These are phyloP conservation scores for Cerrena zonata DNA, from an alignment of 1,284 basidiomycete genomes.

Conservation along the genomic window DNA sequence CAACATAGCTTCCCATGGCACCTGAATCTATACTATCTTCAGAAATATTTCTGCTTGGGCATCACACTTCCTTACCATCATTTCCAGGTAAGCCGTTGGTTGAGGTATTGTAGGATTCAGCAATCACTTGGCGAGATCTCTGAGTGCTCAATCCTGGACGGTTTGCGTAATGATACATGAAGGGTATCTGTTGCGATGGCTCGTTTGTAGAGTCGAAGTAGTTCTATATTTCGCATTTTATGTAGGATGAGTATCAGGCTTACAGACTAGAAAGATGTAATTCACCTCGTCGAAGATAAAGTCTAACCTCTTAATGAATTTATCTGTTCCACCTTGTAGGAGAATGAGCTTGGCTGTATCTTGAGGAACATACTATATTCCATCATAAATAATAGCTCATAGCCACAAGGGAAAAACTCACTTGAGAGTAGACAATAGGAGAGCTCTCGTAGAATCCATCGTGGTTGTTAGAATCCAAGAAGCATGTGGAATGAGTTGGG, in stretches of 20 bases:
- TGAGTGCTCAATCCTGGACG: slow-evolving; percentile 52
- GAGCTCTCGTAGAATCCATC: slow-evolving; percentile 66
- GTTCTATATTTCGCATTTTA: slow-evolving; percentile 24
- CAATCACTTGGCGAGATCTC: slow-evolving; percentile 48
- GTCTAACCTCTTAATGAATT: slow-evolving; percentile 49
- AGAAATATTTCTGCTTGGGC: slow-evolving; percentile 1
- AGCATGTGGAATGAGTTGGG: slow-evolving; percentile 51
- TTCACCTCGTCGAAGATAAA: slow-evolving; percentile 48
- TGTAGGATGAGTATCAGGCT: too few species aligned
- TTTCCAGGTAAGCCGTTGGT: slow-evolving; percentile 54
- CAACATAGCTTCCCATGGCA: slow-evolving; percentile 65
- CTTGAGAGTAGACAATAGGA: slow-evolving; percentile 52
- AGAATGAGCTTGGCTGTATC: slow-evolving; percentile 55
- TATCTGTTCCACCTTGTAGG: slow-evolving; percentile 50
- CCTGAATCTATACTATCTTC: slow-evolving; percentile 32
- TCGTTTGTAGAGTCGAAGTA: slow-evolving; percentile 56
- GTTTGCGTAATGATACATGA: slow-evolving; percentile 63
- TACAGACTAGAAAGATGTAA: too few species aligned
- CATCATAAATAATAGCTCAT: not conserved
- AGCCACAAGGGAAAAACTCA: slow-evolving; percentile 15
- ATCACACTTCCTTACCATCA: slow-evolving; percentile 40
- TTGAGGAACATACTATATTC: slow-evolving; percentile 49
- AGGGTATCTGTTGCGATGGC: slow-evolving; percentile 58
- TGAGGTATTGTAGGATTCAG: slow-evolving; percentile 51
- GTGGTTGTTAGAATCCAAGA: slow-evolving; percentile 48